Evolutionary conservation across 106 monocot species (phyloP).

Genomic region (Dioscorea zingiberensis): DNA sequence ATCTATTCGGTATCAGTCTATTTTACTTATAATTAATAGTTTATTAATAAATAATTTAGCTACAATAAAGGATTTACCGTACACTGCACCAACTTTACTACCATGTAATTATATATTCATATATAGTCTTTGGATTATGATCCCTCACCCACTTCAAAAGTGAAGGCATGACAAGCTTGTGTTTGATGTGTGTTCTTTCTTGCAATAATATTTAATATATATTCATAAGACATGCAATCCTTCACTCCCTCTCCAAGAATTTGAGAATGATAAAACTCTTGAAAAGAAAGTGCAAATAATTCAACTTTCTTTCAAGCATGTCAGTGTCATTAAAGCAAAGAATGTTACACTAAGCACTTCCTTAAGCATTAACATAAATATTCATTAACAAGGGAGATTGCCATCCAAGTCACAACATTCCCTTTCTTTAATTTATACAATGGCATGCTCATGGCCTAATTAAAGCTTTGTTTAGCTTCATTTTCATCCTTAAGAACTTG

Average conservation of each 20-base stretch:
- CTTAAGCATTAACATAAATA: neutral
- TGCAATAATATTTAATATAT: no score
- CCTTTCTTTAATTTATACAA: slow-evolving; percentile 6
- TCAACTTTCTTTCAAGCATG: neutral
- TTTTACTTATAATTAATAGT: neutral
- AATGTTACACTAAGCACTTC: neutral
- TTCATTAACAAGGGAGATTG: slow-evolving; percentile 4
- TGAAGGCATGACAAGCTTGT: no score
- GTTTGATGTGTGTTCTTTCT: no score
- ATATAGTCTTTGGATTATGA: no score
- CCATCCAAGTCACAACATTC: slow-evolving; percentile 38
- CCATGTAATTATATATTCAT: no score
- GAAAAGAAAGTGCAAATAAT: neutral
- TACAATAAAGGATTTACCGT: no score
- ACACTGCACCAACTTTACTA: no score
- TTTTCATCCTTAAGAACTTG: slow-evolving; percentile 8
- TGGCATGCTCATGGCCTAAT: slow-evolving; percentile 17
- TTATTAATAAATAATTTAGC: no score
- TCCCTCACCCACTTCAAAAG: no score
- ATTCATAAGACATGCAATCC: neutral
- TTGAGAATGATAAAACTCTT: neutral
- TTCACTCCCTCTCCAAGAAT: neutral
- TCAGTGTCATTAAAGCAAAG: no score
- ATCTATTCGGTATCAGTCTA: no score
- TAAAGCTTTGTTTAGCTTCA: slow-evolving; percentile 26